phyloP scores from a whole-genome alignment of 2,329 filamentous ascomycete genomes.

The Xylariaceae sp. region DNA sequence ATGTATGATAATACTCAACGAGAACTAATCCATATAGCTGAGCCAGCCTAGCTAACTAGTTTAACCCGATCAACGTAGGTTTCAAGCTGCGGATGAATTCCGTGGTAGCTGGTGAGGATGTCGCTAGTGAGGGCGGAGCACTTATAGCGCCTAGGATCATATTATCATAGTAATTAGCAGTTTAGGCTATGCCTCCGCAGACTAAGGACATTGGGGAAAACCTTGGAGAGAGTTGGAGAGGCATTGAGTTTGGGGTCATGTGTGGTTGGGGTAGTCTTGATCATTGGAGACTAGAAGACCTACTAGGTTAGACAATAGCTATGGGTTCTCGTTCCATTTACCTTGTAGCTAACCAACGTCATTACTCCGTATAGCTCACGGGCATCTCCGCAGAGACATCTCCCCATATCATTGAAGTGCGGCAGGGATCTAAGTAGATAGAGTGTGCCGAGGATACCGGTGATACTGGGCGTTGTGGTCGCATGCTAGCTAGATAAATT shows the following conservation, averaged over 20 bases:
- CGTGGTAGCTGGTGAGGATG: no score
- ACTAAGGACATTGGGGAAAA: constrained; percentile 26
- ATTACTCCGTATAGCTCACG: background rate
- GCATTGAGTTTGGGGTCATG: background rate
- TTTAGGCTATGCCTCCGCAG: constrained; percentile 47
- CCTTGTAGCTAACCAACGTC: no score
- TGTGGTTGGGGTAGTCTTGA: background rate
- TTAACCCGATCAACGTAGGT: no score
- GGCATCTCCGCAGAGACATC: background rate
- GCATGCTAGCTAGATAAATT: background rate
- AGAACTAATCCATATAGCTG: no score
- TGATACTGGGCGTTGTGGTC: no score
- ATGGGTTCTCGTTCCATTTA: no score
- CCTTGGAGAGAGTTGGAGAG: background rate
- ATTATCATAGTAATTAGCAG: constrained; percentile 8
- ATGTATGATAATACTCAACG: no score
- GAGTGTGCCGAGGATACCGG: background rate
- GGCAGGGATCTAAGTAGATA: background rate
- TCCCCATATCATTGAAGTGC: background rate
- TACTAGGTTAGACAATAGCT: no score
- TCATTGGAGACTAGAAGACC: background rate
- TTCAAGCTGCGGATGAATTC: no score
- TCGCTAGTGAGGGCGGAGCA: no score
- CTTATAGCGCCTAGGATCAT: no score
- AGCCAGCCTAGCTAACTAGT: no score